phyloP scores from a whole-genome alignment of 2,329 filamentous ascomycete species.

The Penicillium sp. region DNA sequence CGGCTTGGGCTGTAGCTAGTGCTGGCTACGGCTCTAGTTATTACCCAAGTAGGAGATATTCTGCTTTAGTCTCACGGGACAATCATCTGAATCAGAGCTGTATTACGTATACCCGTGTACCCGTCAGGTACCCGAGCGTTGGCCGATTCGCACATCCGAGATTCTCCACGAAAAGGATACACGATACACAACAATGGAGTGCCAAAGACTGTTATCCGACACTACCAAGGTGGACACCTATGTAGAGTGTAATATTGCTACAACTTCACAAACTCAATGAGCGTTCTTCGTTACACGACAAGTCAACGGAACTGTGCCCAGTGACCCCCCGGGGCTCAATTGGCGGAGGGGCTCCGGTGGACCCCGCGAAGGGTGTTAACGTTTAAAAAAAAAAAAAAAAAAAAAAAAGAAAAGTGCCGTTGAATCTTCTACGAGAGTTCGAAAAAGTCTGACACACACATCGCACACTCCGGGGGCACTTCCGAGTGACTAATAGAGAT shows the following conservation, averaged over 20 bases:
- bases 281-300: constrained; percentile 4
- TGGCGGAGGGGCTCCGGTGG: constrained; percentile 19
- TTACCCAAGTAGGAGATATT: neutral
- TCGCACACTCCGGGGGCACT: neutral
- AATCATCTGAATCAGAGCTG: neutral
- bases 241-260: neutral
- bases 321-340: constrained; percentile 7
- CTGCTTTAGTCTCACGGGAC: neutral
- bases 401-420: constrained; percentile 7
- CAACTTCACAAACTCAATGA: neutral
- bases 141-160: neutral
- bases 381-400: neutral
- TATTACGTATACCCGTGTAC: constrained; percentile 1
- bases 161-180: neutral
- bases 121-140: constrained; percentile 11
- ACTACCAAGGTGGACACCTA: neutral
- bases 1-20: neutral
- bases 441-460: constrained; percentile 4
- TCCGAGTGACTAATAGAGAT: neutral
- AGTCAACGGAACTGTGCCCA: constrained; percentile 4
- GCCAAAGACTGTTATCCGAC: neutral
- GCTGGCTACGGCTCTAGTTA: neutral
- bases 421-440: neutral
- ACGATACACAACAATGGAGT: neutral
- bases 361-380: constrained; percentile 16